Conservation (phyloP, 2,329 filamentous ascomycete species). For the Colletotrichum australisinense region DNA sequence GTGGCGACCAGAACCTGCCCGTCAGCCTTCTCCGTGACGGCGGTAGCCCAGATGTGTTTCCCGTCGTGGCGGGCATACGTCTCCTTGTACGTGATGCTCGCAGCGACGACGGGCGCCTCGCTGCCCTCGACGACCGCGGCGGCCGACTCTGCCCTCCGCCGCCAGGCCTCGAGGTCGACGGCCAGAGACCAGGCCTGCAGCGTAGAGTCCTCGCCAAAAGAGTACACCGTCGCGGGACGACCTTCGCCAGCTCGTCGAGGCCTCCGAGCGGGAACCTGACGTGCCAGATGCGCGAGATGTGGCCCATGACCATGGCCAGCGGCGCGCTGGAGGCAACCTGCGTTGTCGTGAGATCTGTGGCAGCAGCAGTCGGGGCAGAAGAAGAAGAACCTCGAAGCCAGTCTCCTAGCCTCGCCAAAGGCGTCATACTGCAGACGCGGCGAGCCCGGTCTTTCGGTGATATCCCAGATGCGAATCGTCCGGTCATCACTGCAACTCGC, state of each 20-base stretch:
- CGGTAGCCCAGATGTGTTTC: constrained; percentile 91
- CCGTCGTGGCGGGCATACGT: constrained; percentile 78
- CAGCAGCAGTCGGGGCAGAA: constrained; percentile 33
- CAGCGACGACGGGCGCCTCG: constrained; percentile 25
- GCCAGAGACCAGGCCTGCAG: constrained; percentile 76
- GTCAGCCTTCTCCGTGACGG: constrained; percentile 48
- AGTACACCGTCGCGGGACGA: constrained; percentile 67
- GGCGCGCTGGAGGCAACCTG: constrained; percentile 50
- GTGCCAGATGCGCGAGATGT: constrained; percentile 90
- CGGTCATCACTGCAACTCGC: constrained; percentile 96
- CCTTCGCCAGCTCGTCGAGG: constrained; percentile 26
- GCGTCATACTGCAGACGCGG: constrained; percentile 39
- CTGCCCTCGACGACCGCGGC: constrained; percentile 3
- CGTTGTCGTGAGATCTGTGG: constrained; percentile 37
- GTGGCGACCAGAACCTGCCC: constrained; percentile 66
- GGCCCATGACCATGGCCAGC: constrained; percentile 83
- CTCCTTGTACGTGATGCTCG: constrained; percentile 61
- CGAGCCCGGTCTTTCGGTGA: constrained; percentile 63
- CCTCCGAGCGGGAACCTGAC: constrained; percentile 70
- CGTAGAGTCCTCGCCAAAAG: constrained; percentile 87
- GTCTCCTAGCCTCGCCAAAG: constrained; percentile 63
- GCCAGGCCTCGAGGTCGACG: constrained; percentile 43
- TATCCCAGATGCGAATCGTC: constrained; percentile 89
- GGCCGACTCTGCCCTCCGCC: constrained; percentile 12
- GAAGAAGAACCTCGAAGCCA: constrained; percentile 64